phyloP scores from a whole-genome alignment of 352 stramenopile genomes.

The Pythium grandisporangium region DNA sequence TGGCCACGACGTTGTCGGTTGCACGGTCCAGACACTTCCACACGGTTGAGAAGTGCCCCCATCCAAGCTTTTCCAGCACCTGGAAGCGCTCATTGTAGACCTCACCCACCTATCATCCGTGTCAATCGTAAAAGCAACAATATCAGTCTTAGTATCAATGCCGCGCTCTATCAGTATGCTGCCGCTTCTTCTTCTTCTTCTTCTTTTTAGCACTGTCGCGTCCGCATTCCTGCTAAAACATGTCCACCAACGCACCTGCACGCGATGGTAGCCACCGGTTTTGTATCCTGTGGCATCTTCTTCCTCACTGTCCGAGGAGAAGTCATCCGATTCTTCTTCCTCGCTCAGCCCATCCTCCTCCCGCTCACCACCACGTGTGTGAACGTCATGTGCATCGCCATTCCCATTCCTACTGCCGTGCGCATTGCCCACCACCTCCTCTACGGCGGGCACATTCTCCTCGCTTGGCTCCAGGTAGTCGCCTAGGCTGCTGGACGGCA shows the following conservation, averaged over 20 bases:
- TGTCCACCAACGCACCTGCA: constrained; percentile 66
- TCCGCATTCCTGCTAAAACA: too few relatives aligned
- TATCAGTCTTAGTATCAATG: too few relatives aligned
- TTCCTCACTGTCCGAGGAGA: constrained; percentile 75
- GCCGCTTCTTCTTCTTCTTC: too few relatives aligned
- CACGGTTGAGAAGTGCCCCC: constrained; percentile 99
- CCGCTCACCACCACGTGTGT: constrained; percentile 8
- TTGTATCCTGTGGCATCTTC: constrained; percentile 96
- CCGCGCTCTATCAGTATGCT: too few relatives aligned
- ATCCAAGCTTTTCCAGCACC: constrained; percentile 98
- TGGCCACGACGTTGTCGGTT: constrained; percentile 85
- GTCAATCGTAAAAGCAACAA: too few relatives aligned
- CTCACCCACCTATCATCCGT: constrained; percentile 82
- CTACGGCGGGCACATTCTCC: too few relatives aligned
- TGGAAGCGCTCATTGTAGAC: constrained; percentile 92
- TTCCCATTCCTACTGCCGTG: constrained; percentile 8
- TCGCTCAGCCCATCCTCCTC: constrained; percentile 11
- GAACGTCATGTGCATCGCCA: constrained; percentile 23
- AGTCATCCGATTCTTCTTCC: constrained; percentile 81
- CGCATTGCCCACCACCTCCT: not conserved
- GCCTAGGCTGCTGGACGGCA: constrained; percentile 11
- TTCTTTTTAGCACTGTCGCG: too few relatives aligned
- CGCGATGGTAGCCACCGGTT: constrained; percentile 95
- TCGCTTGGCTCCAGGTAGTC: too few relatives aligned
- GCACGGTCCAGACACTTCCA: constrained; percentile 95